phyloP scores from a whole-genome alignment of 176 grass and related monocot species.

The Eleusine coracana region DNA sequence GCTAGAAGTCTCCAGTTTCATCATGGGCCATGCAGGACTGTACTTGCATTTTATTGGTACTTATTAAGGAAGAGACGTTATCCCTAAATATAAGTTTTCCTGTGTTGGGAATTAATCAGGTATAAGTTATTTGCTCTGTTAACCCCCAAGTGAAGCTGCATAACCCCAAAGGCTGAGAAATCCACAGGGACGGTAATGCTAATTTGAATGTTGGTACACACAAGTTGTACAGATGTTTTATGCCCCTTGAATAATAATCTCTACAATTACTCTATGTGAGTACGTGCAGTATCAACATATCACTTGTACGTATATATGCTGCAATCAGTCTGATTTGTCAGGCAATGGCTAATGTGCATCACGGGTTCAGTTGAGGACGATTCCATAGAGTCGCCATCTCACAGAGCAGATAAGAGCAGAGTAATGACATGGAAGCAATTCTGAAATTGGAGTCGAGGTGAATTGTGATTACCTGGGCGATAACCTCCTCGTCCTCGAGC shows the following conservation, averaged over 20 bases:
- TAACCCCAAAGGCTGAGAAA: background rate
- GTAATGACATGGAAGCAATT: background rate
- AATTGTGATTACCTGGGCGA: constrained; percentile 40
- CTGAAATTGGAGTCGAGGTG: background rate
- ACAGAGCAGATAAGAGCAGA: background rate
- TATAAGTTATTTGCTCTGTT: background rate
- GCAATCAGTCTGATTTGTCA: background rate
- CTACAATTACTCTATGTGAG: background rate
- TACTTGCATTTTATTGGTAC: background rate
- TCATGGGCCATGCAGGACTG: background rate
- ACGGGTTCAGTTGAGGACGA: background rate
- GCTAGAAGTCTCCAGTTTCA: background rate
- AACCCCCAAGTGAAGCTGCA: background rate
- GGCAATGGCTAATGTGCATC: background rate
- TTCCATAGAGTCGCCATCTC: background rate
- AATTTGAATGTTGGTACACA: no score
- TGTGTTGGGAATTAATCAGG: background rate
- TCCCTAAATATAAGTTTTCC: background rate
- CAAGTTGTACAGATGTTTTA: no score
- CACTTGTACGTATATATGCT: background rate
- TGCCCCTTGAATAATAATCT: background rate
- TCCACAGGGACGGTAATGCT: no score
- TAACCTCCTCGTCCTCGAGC: constrained; percentile 56
- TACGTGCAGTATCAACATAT: background rate
- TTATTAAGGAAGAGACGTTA: background rate